Conservation (phyloP, 2,329 filamentous ascomycete genomes). For the Aquanectria penicillioides region DNA sequence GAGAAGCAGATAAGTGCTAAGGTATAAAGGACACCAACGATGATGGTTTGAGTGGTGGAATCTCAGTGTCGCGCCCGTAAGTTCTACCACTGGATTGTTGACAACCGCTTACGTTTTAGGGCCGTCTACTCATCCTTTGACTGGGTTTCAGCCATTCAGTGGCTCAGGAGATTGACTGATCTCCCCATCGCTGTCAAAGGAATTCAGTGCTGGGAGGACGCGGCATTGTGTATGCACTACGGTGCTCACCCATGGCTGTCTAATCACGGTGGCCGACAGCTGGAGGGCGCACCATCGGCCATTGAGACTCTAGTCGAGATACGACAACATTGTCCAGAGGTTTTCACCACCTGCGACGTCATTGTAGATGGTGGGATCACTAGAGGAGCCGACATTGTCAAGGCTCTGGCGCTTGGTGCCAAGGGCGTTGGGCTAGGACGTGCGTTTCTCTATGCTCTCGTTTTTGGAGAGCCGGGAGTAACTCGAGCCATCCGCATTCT, state of each 20-base stretch:
- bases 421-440: conserved; percentile 14
- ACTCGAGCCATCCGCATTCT: too few relatives aligned
- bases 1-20: too few relatives aligned
- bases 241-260: conserved; percentile 18
- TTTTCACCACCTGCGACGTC: conserved; percentile 1
- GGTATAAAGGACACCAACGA: too few relatives aligned
- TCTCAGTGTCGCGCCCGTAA: conserved; percentile 1
- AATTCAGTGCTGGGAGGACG: conserved; percentile 22
- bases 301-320: conserved; percentile 13
- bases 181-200: conserved; percentile 14
- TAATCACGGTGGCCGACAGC: conserved; percentile 15
- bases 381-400: conserved; percentile 15
- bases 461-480: too few relatives aligned
- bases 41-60: not conserved
- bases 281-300: conserved; percentile 7
- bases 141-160: conserved; percentile 10
- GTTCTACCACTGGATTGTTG: not conserved
- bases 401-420: conserved; percentile 17
- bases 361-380: conserved; percentile 14
- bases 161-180: conserved; percentile 7
- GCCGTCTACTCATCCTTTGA: not conserved
- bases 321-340: not conserved
- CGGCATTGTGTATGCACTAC: conserved; percentile 2
- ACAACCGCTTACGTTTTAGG: not conserved
- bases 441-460: conserved; percentile 2